Percentiles rank a stretch among this genome's conserved stretches.
Conservation (phyloP, 345 rosid genomes). For the Populus euphratica region DNA sequence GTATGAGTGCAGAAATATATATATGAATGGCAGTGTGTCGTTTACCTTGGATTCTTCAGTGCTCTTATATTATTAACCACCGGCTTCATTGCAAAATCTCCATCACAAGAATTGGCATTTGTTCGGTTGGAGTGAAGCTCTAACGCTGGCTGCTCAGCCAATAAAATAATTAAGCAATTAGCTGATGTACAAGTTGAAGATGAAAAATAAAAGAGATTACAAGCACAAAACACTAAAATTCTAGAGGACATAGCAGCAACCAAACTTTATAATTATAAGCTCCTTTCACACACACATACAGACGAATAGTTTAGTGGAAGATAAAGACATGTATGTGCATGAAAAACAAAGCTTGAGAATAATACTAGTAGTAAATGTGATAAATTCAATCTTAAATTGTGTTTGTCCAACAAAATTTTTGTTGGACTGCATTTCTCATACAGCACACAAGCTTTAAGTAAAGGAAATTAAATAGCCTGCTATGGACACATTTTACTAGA, state of each 20-base stretch:
- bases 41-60: slow-evolving; percentile 58
- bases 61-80: slow-evolving; percentile 33
- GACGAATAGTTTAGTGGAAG: too few species aligned
- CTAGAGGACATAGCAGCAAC: background rate
- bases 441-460: background rate
- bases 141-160: slow-evolving; percentile 55
- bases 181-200: background rate
- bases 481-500: background rate
- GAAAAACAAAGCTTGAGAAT: background rate
- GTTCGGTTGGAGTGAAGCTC: slow-evolving; percentile 57
- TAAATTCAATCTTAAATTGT: background rate
- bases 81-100: slow-evolving; percentile 47
- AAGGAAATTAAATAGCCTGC: background rate
- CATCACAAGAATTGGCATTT: slow-evolving; percentile 35
- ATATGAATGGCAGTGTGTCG: background rate
- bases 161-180: slow-evolving; percentile 13
- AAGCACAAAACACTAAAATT: background rate
- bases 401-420: background rate
- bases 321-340: background rate
- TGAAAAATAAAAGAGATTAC: background rate
- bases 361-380: background rate
- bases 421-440: background rate
- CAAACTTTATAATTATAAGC: background rate
- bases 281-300: background rate
- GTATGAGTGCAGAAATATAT: background rate